Conservation (phyloP, 1,284 basidiomycete species). For the Mrakiaceae sp. region DNA sequence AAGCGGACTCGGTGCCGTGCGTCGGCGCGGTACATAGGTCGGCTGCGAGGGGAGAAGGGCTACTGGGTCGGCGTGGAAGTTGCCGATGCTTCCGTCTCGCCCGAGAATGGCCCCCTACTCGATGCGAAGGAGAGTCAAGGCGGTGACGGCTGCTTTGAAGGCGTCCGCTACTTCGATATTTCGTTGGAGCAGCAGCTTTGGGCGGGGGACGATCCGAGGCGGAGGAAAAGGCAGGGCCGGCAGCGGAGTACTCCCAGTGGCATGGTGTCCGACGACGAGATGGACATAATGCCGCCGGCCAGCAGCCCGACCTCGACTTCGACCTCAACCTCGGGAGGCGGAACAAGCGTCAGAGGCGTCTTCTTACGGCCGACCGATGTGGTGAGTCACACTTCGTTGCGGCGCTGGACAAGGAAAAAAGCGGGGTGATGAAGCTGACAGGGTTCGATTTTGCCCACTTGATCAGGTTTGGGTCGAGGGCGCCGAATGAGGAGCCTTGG, state of each 20-base stretch:
- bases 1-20: slow-evolving; percentile 74
- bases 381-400: neutral
- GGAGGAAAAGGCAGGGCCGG: neutral
- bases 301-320: neutral
- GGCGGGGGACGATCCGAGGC: neutral
- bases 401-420: too few relatives aligned
- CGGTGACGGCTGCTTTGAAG: slow-evolving; percentile 60
- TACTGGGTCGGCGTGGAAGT: slow-evolving; percentile 90
- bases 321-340: too few relatives aligned
- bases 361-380: slow-evolving; percentile 10
- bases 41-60: slow-evolving; percentile 62
- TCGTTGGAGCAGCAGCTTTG: neutral
- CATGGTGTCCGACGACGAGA: neutral
- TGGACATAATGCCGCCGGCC: neutral
- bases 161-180: slow-evolving; percentile 69
- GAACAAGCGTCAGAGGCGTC: neutral
- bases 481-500: neutral
- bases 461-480: slow-evolving; percentile 8
- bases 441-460: too few relatives aligned
- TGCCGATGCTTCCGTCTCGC: slow-evolving; percentile 30
- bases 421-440: too few relatives aligned
- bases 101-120: too few relatives aligned
- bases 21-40: slow-evolving; percentile 75
- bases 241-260: neutral
- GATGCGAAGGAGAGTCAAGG: slow-evolving; percentile 36